Conservation (phyloP, 768 basidiomycete species). For the Lyophyllum decastes region DNA sequence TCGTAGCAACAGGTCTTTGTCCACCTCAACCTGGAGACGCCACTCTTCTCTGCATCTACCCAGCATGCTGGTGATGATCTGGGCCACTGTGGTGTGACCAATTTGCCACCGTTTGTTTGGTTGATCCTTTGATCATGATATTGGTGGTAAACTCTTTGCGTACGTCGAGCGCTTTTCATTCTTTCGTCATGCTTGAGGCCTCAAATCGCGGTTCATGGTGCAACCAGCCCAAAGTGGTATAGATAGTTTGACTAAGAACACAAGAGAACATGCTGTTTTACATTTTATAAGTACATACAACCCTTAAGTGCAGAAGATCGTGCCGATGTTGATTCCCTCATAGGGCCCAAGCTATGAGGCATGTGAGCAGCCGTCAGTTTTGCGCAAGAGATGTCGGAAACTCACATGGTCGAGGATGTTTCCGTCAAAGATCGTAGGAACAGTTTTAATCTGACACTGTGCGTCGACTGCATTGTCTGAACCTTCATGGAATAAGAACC, state of each 20-base stretch:
- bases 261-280: neutral
- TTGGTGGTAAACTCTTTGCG: too few relatives aligned
- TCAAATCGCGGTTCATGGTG: too few relatives aligned
- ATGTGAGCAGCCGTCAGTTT: neutral
- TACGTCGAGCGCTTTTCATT: too few relatives aligned
- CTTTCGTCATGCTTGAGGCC: too few relatives aligned
- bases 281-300: neutral
- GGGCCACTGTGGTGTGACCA: too few relatives aligned
- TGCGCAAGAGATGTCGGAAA: neutral
- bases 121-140: too few relatives aligned
- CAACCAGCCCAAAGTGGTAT: neutral
- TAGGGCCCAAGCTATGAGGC: conserved; percentile 45
- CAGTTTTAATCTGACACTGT: conserved; percentile 54
- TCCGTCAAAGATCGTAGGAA: conserved; percentile 53
- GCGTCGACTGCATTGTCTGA: conserved; percentile 56
- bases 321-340: conserved; percentile 57
- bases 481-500: conserved; percentile 26
- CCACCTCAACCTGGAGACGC: too few relatives aligned
- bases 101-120: too few relatives aligned
- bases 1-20: too few relatives aligned
- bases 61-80: too few relatives aligned
- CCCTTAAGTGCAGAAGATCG: conserved; percentile 34
- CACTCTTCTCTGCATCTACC: too few relatives aligned
- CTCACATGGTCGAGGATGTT: conserved; percentile 54
- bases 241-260: neutral